Percentiles rank a stretch among this genome's conserved stretches.
These are phyloP conservation scores for Apostasia shenzhenica DNA, from an alignment of 106 monocot genomes.

Conservation along the genomic window DNA sequence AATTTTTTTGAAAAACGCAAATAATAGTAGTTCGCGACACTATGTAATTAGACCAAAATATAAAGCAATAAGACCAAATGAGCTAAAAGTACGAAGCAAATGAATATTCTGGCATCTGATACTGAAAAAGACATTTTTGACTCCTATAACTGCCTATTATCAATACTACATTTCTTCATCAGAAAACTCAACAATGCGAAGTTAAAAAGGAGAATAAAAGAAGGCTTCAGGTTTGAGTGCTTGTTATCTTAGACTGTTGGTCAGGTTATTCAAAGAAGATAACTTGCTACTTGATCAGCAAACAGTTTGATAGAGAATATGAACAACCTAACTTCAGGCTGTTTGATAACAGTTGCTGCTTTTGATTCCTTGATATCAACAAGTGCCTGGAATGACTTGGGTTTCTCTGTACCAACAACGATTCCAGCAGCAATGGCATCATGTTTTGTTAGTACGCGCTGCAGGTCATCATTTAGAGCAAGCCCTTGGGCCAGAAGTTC, in stretches of 20 bases:
- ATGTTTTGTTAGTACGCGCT: constrained; percentile 77
- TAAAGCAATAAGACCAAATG: too few relatives aligned
- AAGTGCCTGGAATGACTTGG: constrained; percentile 41
- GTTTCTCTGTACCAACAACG: constrained; percentile 54
- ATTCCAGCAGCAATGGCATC: constrained; percentile 88
- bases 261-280: neutral
- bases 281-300: neutral
- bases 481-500: constrained; percentile 76
- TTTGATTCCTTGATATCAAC: constrained; percentile 28
- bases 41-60: too few relatives aligned
- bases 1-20: too few relatives aligned
- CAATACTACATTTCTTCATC: too few relatives aligned
- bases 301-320: neutral
- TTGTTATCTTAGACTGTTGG: neutral
- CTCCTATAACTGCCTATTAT: too few relatives aligned
- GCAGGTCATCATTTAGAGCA: constrained; percentile 91
- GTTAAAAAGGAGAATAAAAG: too few relatives aligned
- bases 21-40: too few relatives aligned
- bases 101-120: too few relatives aligned
- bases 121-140: too few relatives aligned
- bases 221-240: too few relatives aligned
- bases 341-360: constrained; percentile 10
- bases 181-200: too few relatives aligned
- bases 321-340: constrained; percentile 22
- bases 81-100: too few relatives aligned